phyloP scores from a whole-genome alignment of 2,329 filamentous ascomycete species.

The Arthroderma uncinatum region DNA sequence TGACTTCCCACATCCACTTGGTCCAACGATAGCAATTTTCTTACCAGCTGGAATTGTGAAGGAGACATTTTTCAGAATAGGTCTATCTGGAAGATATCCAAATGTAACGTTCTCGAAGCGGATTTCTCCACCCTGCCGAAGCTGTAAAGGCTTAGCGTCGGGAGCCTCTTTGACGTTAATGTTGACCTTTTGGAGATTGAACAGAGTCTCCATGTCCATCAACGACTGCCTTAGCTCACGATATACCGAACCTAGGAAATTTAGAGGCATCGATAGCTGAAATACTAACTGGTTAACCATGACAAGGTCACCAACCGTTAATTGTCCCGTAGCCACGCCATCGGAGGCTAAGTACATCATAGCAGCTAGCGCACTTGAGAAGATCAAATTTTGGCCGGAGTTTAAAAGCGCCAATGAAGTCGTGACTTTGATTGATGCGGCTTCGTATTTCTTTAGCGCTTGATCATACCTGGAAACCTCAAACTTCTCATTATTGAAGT shows the following conservation, averaged over 20 bases:
- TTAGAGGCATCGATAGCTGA: conserved; percentile 89
- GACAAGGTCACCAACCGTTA: conserved; percentile 92
- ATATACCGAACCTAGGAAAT: conserved; percentile 97
- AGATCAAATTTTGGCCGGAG: conserved; percentile 92
- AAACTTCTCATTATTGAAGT: conserved; percentile 97
- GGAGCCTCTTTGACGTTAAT: conserved; percentile 69
- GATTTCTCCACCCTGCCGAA: conserved; percentile 75
- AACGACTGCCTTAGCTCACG: conserved; percentile 88
- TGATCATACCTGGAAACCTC: conserved; percentile 85
- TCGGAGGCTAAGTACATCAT: conserved; percentile 98
- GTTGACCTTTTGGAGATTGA: conserved; percentile 95
- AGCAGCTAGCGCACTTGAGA: conserved; percentile 78
- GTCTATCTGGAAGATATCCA: conserved; percentile 75
- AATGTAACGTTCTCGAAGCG: conserved; percentile 91
- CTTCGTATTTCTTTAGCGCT: conserved; percentile 75
- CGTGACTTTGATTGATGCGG: conserved; percentile 90
- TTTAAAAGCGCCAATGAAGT: conserved; percentile 90
- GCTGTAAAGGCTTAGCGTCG: conserved; percentile 58
- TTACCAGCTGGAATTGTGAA: conserved; percentile 90
- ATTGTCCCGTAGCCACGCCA: conserved; percentile 65
- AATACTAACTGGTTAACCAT: conserved; percentile 99
- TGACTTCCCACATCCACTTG: conserved; percentile 91
- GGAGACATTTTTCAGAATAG: conserved; percentile 72
- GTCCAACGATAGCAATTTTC: conserved; percentile 91
- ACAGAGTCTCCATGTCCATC: conserved; percentile 96